Evolutionary conservation across 805 yeast species (phyloP).

Genomic region (Kazachstania bromeliacearum): DNA sequence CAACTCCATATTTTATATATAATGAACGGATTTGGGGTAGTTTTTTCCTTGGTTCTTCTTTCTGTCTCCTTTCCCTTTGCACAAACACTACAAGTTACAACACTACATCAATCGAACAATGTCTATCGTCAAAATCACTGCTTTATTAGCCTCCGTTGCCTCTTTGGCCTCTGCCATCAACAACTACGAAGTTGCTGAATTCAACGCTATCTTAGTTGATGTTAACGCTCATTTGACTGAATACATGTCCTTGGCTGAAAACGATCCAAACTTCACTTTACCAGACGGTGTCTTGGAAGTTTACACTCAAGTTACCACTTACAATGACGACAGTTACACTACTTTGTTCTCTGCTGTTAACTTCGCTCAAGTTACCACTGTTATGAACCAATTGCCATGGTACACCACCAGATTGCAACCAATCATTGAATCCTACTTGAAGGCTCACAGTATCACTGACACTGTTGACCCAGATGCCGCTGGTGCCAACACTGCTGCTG

Average conservation of each 20-base stretch:
- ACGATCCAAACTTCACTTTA: slow-evolving; percentile 11
- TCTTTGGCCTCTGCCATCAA: slow-evolving; percentile 12
- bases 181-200: slow-evolving; percentile 15
- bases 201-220: slow-evolving; percentile 18
- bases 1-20: too few species aligned
- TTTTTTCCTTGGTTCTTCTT: too few species aligned
- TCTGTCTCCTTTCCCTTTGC: too few species aligned
- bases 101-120: slow-evolving; percentile 1
- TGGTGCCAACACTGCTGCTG: slow-evolving; percentile 7
- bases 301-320: slow-evolving; percentile 24
- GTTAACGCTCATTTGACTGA: slow-evolving; percentile 15
- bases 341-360: slow-evolving; percentile 25
- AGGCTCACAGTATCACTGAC: slow-evolving; percentile 9
- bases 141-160: slow-evolving; percentile 14
- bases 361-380: slow-evolving; percentile 23
- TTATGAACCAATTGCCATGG: slow-evolving; percentile 31
- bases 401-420: slow-evolving; percentile 24
- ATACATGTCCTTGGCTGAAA: slow-evolving; percentile 16
- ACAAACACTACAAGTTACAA: too few species aligned
- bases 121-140: slow-evolving; percentile 12
- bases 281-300: slow-evolving; percentile 20
- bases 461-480: slow-evolving; percentile 8
- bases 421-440: slow-evolving; percentile 12
- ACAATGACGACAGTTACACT: slow-evolving; percentile 29
- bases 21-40: too few species aligned